These are phyloP conservation scores for Fraxinus americana DNA, from an alignment of 257 asterid species.

Conservation along the genomic window DNA sequence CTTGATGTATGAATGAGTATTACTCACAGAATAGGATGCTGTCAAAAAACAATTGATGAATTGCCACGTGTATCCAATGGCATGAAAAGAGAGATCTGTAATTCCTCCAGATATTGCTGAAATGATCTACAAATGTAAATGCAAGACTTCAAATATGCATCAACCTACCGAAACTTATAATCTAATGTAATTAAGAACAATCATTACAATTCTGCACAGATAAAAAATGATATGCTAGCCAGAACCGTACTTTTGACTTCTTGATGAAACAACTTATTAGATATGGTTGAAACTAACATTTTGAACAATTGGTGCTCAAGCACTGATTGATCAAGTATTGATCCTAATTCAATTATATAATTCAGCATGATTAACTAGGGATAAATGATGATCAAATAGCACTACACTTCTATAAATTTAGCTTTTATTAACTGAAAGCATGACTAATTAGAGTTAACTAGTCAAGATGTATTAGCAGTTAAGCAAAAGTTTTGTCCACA, in stretches of 20 bases:
- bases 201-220: not conserved
- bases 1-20: slow-evolving; percentile 9
- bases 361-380: not conserved
- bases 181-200: slow-evolving; percentile 5
- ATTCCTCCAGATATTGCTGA: slow-evolving; percentile 97
- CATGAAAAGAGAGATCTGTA: slow-evolving; percentile 36
- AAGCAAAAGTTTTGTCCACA: not conserved
- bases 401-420: slow-evolving; percentile 2
- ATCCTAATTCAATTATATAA: not conserved
- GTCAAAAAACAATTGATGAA: slow-evolving; percentile 85
- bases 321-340: not conserved
- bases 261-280: not conserved
- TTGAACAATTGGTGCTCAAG: not conserved
- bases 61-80: slow-evolving; percentile 88
- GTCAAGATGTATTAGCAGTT: slow-evolving; percentile 2
- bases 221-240: not conserved
- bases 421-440: slow-evolving; percentile 13
- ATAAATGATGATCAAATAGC: not conserved
- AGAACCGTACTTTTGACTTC: not conserved
- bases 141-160: slow-evolving; percentile 19
- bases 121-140: slow-evolving; percentile 64
- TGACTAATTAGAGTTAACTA: slow-evolving; percentile 1
- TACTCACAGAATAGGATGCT: slow-evolving; percentile 95
- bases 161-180: slow-evolving; percentile 15
- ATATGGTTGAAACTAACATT: slow-evolving; percentile 2